These are phyloP conservation scores for Edaphochlamys debaryana DNA, from an alignment of 139 green algal species.

Conservation along the genomic window DNA sequence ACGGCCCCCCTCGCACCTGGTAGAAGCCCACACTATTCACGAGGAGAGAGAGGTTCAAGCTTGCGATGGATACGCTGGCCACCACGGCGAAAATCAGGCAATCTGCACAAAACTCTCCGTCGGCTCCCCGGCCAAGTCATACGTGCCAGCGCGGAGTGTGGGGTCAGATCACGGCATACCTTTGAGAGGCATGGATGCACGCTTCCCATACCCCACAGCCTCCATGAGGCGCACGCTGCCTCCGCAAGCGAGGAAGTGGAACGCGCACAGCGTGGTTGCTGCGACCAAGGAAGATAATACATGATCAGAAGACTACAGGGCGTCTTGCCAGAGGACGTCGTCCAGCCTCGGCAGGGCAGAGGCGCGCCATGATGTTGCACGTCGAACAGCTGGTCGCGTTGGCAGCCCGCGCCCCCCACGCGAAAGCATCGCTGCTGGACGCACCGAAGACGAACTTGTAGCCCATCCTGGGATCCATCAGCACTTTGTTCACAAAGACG, in stretches of 20 bases:
- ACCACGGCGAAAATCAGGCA: slow-evolving; percentile 64
- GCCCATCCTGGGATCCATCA: slow-evolving; percentile 67
- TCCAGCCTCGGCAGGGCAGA: too few species aligned
- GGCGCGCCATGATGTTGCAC: too few species aligned
- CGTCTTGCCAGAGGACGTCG: too few species aligned
- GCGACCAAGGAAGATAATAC: too few species aligned
- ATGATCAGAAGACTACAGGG: too few species aligned
- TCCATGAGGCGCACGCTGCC: slow-evolving; percentile 46
- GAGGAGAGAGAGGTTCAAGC: slow-evolving; percentile 70
- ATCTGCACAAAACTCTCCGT: too few species aligned
- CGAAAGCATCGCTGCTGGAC: too few species aligned
- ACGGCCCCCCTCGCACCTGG: slow-evolving; percentile 51
- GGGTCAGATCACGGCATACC: neutral
- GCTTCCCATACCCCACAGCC: slow-evolving; percentile 44
- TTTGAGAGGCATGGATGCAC: slow-evolving; percentile 43
- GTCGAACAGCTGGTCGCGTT: too few species aligned
- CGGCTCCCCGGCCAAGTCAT: too few species aligned
- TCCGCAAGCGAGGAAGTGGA: slow-evolving; percentile 67
- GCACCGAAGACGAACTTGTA: slow-evolving; percentile 74
- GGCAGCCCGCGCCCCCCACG: too few species aligned
- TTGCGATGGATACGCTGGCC: slow-evolving; percentile 66
- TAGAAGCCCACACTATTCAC: slow-evolving; percentile 79
- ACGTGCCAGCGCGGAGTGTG: too few species aligned
- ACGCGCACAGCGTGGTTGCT: slow-evolving; percentile 69
- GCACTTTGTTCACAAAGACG: slow-evolving; percentile 76